Evolutionary conservation across 2,329 filamentous ascomycete genomes (phyloP).

Genomic region (Cryphonectria nitschkei): DNA sequence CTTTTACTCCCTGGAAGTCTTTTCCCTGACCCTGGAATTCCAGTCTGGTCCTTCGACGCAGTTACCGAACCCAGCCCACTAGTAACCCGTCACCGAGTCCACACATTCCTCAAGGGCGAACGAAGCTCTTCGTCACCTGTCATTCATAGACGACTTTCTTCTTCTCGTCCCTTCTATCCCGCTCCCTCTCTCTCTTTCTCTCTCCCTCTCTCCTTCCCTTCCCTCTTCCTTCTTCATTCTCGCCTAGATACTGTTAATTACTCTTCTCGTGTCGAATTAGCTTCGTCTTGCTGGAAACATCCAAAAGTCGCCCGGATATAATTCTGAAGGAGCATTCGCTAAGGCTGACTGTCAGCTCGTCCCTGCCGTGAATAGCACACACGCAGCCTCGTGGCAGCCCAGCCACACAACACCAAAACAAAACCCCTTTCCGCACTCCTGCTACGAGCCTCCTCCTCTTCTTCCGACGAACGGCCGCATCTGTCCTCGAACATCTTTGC

Average conservation of each 20-base stretch:
- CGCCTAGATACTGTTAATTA: neutral
- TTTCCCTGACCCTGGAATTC: neutral
- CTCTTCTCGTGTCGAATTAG: neutral
- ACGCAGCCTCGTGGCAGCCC: conserved; percentile 12
- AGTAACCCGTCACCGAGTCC: conserved; percentile 1
- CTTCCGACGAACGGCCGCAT: neutral
- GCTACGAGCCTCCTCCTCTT: neutral
- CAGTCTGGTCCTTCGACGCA: conserved; percentile 1
- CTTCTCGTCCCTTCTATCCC: neutral
- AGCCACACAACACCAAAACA: neutral
- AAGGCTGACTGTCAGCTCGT: conserved; percentile 23
- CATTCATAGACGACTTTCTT: neutral
- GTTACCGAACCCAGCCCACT: conserved; percentile 6
- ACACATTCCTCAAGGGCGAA: neutral
- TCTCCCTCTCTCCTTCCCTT: neutral
- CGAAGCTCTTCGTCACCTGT: neutral
- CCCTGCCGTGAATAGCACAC: conserved; percentile 26
- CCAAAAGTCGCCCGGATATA: neutral
- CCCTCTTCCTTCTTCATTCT: neutral
- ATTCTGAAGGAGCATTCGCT: conserved; percentile 22
- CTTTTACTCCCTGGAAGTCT: neutral
- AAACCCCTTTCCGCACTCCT: neutral
- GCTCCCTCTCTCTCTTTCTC: neutral
- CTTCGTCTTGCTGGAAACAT: conserved; percentile 2
- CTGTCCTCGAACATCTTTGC: neutral